Evolutionary conservation across 352 stramenopile genomes (phyloP), one percentile per base, ranked within the genome.

Genomic region (Globisporangium nodosum): DNA sequence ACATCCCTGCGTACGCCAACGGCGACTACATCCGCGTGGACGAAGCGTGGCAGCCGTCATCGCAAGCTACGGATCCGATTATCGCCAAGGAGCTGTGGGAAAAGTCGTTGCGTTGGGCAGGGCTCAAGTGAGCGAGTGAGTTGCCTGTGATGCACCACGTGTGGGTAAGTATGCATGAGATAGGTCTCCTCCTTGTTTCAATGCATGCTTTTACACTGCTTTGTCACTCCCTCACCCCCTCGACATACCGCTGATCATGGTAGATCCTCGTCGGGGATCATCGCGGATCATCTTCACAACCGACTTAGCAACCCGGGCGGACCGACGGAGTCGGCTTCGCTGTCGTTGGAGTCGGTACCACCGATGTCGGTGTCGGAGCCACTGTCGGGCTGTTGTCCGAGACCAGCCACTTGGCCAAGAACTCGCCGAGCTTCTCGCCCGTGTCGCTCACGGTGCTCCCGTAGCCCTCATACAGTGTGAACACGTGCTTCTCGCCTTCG

Each of bases 11-110:
- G 16, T 73, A 65, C 57, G 50, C 42, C 15, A 63, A 15, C 1
- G 69, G 66, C 40, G 54, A 54, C 20, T 72, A 73, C 59, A 57
- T 70, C 35, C 64, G 66, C 42, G 59, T 78, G 5, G 52, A 66
- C 24, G 37, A 74, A 21, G 18, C 53, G 6, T 70, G 53, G 53
- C n/a, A 62, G 16, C 27, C 56, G 16, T 73, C 67, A 2, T 15
- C 35, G 13, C 56, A 68, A 30, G 63, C 66, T 0, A 37, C 42
- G 39, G 70, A 74, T 5, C 33, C 46, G 1, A 43, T 20, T 31
- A 24, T 78, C 5, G 61, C 30, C 7, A 66, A 68, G 12, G 54
- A 54, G 39, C 31, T 78, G 5, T 78, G 66, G 66, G 66, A 70
- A 20, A 66, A 70, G 52, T 66, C 63, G 0, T 52, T 61, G n/a